Evolutionary conservation across 2,329 filamentous ascomycete genomes (phyloP), one percentile per base, ranked within the genome.

Genomic region (Clarireedia paspali): DNA sequence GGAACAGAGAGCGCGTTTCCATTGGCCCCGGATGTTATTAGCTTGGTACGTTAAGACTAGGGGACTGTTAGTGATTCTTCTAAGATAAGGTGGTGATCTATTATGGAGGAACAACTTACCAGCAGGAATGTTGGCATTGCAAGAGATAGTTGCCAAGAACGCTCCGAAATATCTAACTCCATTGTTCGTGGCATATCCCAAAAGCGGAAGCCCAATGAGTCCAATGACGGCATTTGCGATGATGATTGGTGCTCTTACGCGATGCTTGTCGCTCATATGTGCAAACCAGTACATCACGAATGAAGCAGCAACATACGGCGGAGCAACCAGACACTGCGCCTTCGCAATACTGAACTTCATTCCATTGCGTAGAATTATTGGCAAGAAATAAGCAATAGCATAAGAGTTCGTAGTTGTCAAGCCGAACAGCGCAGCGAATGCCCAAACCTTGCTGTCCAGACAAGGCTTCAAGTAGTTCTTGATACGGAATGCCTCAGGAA

Each of bases 1-100:
- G 57, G 83, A 88, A 68, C 83, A 85, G 63, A 94, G 85, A 0
- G 89, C 89, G 48, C 90, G 82, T 74, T 92, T 95, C 88, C 89
- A 95, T 72, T 94, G 89, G 0, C 89, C 89, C 51, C 89, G 84
- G 67, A 95, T 59, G 34, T 74, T 92, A 88, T 74, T 89, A 44
- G 88, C 88, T 73, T 92, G 89, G 73, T 89, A 94, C 0, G 88
- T 80, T 74, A 95, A 82, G 47, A 82, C 76, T 1, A 83, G 77
- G 0, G 90, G 89, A 4, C 92, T 77, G 68, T 94, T 94, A 61
- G 84, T 9, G 30, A 34, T 34, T 34, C 4, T 34, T 34, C 30
- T 34, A 12, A 12, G 10, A 34, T 12, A 34, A 34, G 30, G 30
- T 9, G 30, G 7, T 30, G 7, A 34, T 34, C 12, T 9, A 34